Base-by-base conservation (phyloP, 2,329 filamentous ascomycete species). In the Monilinia polystroma region DNA sequence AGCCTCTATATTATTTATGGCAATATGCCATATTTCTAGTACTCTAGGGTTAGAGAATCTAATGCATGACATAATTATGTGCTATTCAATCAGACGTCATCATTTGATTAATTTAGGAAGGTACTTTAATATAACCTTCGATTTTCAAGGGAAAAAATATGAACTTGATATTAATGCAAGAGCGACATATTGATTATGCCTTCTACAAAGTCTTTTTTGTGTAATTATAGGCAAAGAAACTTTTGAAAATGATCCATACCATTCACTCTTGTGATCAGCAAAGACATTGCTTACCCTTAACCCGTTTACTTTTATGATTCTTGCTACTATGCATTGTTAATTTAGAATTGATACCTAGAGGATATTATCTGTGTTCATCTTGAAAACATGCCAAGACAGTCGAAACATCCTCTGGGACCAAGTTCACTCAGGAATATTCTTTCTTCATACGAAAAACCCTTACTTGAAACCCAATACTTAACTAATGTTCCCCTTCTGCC, bases 391-490 rank as follows among this genome's bases (percentile, higher is more conserved):
- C 29, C 43, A 23, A 23, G 12, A 49, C 18, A 20, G 5, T 29
- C 26, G 4, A 59, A 20, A 6, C 1, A 1, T 2, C n/a, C 1
- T 10, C 12, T 1, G 4, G 4, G 5, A 3, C 10, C 1, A 47
- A 59, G 43, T 59, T 3, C 11, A 29, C 56, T 49, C 41, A 18
- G 18, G 12, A 1, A 35, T 14, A 8, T 35, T 2, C 18, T 32
- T 6, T 14, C n/a, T 7, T 26, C 43, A n/a, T 32, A 59, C 26
- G 11, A 47, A n/a, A 6, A 35, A n/a, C 20, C 23, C 26, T 57
- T 3, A 16, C 55, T 20, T 7, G 8, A 10, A 57, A 14, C 38
- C 3, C n/a, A 18, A 4, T 18, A 18, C 1, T 26, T 18, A 10
- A 8, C 26, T 26, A 32, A 10, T 3, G 6, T 3, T 14, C 18